These are phyloP conservation scores for Fabrea salina DNA, from an alignment of 169 alveolate species.

Conservation along the genomic window DNA sequence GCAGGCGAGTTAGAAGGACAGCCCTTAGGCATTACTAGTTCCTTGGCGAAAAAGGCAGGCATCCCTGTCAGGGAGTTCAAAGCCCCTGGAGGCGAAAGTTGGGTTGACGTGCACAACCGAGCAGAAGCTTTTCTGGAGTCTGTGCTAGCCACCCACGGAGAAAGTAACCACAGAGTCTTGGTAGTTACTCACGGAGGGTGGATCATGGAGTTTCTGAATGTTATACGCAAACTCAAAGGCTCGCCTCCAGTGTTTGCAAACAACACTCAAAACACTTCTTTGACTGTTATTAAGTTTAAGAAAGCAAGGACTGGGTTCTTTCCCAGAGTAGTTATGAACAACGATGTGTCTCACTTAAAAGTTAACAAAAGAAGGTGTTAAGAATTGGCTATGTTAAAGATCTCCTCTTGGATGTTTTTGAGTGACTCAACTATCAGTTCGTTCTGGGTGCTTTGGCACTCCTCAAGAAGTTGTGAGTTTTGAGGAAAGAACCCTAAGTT, in stretches of 20 bases:
- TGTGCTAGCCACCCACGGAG: neutral
- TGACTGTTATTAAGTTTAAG: slow-evolving; percentile 11
- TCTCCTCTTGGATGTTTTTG: no score
- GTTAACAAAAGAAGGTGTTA: slow-evolving; percentile 97
- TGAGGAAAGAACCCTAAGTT: slow-evolving; percentile 67
- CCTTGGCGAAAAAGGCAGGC: slow-evolving; percentile 27
- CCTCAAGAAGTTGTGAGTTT: no score
- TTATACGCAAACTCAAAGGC: slow-evolving; percentile 18
- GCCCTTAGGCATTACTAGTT: slow-evolving; percentile 26
- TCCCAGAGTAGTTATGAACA: neutral
- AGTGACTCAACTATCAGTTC: no score
- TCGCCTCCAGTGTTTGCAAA: neutral
- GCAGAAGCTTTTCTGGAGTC: slow-evolving; percentile 29
- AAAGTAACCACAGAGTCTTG: slow-evolving; percentile 8
- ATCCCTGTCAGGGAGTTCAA: slow-evolving; percentile 28
- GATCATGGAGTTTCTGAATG: slow-evolving; percentile 52
- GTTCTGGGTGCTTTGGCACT: no score
- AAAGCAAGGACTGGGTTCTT: neutral
- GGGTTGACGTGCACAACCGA: slow-evolving; percentile 44
- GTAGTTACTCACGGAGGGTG: slow-evolving; percentile 62
- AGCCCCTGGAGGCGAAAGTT: slow-evolving; percentile 44
- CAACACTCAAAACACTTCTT: slow-evolving; percentile 36
- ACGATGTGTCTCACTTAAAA: slow-evolving; percentile 41
- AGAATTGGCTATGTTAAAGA: no score
- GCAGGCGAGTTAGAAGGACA: slow-evolving; percentile 56